Base-by-base conservation (phyloP, 345 rosid species). In the Syzygium jambos region DNA sequence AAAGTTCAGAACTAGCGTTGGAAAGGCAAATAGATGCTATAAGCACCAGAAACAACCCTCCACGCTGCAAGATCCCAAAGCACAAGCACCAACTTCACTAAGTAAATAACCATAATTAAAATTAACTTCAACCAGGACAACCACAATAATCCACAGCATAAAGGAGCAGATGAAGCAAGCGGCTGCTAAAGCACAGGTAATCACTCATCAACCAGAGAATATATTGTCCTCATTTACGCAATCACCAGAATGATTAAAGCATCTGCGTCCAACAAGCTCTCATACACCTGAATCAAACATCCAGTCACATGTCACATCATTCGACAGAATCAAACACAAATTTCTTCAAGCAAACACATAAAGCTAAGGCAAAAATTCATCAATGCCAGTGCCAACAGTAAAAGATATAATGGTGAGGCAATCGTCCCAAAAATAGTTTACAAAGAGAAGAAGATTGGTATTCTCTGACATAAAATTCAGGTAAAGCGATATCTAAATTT, bases 211-310 rank as follows among this genome's bases (percentile, higher is more conserved):
- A 91, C 93, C 95, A 94, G 94, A 93, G 93, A 85, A 90, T 91
- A 87, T 92, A 73, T 86, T 91, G 88, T 93, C 96, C 92, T 96
- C 98, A 95, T 89, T 92, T 93, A 94, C 68, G 93, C 86, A 88
- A 93, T 95, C 98, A 95, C 95, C 95, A 95, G 95, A 93, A 94
- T 93, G 97, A 95, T 93, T 93, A 93, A 94, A 94, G 94, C 98
- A 95, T 94, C 98, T 94, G 92, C 98, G 87, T 52, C 88, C 94
- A 94, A 94, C 90, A 94, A 89, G 95, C 95, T 94, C 94, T 95
- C 93, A 94, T 78, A 92, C 90, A 95, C 98, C 96, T 95, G 98
- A 94, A 94, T 92, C 97, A 95, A 95, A 94, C 92, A 94, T 91
- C 94, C 98, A 94, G 90, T 87, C 92, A 93, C 93, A 91, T 86